Evolutionary conservation across 352 stramenopile species (phyloP), one percentile per base, ranked within the genome.

Genomic region (Phytophthora fragariae): DNA sequence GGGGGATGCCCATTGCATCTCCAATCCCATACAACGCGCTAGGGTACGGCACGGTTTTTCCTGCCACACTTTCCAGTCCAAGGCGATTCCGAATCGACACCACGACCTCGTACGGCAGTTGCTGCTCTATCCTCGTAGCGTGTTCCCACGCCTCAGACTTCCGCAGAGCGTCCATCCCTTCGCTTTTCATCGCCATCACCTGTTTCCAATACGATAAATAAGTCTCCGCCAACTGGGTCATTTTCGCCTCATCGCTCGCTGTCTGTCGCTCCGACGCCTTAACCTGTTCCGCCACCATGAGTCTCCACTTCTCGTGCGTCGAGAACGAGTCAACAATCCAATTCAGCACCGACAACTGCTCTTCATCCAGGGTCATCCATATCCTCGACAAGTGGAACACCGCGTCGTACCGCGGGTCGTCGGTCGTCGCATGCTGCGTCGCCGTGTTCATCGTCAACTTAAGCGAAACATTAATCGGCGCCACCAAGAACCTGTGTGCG

Each of bases 401-500:
- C 0, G 91, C 91, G 21, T 88, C 72, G 57, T 97, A 97, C 6
- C 90, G 81, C 35, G 90, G 88, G 15, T 95, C 88, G 11, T 90
- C 70, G 10, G 86, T 96, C 64, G 94, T 77, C 3, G 84, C 72
- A 50, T 93, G 82, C 49, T 93, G 80, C 2, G 85, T 63, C 12
- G 89, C 89, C 29, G 89, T 95, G 66, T 97, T 97, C 88, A 97
- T 95, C 12, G 88, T 96, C 49, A 97, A 70, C 74, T 97, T 97
- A 33, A 97, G 76, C 14, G 87, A 82, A 4, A 96, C 86, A 29
- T 85, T 84, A 61, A 97, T 94, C 11, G 91, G 91, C 15, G 86
- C 79, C 14, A 97, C 75, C n/a, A 97, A 46, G 67, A 97, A 97
- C 8, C 90, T 80, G 59, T 97, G 91, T 17, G 84, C 75, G 57